These are phyloP conservation scores for Vachellia pachyceras DNA, from an alignment of 306 rosid species.

Conservation along the genomic window DNA sequence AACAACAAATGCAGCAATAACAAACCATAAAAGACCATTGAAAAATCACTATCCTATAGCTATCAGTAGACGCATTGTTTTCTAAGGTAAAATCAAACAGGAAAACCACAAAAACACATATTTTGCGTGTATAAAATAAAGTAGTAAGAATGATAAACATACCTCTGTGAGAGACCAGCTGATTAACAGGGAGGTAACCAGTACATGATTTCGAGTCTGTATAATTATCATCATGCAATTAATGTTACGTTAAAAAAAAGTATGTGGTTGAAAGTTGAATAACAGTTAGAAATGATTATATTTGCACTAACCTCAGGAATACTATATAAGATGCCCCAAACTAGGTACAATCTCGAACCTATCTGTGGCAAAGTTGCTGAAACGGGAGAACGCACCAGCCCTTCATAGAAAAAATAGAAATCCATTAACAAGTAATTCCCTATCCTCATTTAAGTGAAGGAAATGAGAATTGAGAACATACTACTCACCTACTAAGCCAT, in stretches of 20 bases:
- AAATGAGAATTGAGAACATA: slow-evolving; percentile 9
- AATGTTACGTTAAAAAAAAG: background rate
- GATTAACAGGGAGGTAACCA: slow-evolving; percentile 68
- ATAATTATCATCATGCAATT: slow-evolving; percentile 25
- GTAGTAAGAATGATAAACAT: slow-evolving; percentile 44
- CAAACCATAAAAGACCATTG: background rate
- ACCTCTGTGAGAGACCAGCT: slow-evolving; percentile 88
- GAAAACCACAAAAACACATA: background rate
- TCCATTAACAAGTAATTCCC: slow-evolving; percentile 19
- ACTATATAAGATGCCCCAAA: slow-evolving; percentile 93
- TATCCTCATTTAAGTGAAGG: slow-evolving; percentile 14
- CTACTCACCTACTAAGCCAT: slow-evolving; percentile 85
- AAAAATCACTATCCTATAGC: background rate
- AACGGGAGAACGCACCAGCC: slow-evolving; percentile 84
- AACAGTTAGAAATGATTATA: background rate
- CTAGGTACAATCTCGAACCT: slow-evolving; percentile 69
- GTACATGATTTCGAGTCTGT: slow-evolving; percentile 60
- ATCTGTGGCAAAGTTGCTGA: slow-evolving; percentile 89
- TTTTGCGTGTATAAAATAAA: background rate
- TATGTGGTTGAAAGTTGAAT: background rate
- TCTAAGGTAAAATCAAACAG: background rate
- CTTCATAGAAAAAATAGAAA: slow-evolving; percentile 40
- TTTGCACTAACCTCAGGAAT: slow-evolving; percentile 67
- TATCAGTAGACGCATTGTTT: background rate
- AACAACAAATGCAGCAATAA: background rate